Percentiles rank a stretch among this genome's conserved stretches.
These are phyloP conservation scores for Xerocomus brunneocitrinus DNA, from an alignment of 768 basidiomycete species.

Conservation along the genomic window DNA sequence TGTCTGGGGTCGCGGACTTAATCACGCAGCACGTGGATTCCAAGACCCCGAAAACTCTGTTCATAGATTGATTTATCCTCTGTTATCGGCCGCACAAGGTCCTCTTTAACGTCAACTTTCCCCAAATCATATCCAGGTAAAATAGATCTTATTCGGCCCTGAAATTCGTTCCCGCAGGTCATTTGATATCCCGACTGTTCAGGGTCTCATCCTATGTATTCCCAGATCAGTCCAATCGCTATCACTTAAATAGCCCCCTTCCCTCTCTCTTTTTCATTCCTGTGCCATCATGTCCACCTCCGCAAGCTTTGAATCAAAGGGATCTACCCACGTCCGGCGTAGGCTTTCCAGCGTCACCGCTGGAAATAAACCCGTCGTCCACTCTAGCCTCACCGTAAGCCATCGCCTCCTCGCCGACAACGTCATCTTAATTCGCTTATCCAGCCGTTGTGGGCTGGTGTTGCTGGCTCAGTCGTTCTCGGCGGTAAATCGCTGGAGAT, in stretches of 20 bases:
- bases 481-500: conserved; percentile 62
- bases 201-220: conserved; percentile 17
- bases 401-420: background rate
- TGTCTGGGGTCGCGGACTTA: conserved; percentile 5
- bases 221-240: conserved; percentile 6
- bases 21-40: background rate
- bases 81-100: too few species aligned
- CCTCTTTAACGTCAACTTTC: too few species aligned
- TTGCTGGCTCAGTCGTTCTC: conserved; percentile 59
- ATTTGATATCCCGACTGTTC: conserved; percentile 19
- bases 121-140: too few species aligned
- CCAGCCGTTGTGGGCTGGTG: conserved; percentile 87
- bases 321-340: conserved; percentile 59
- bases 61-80: background rate
- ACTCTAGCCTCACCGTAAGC: conserved; percentile 64
- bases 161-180: background rate
- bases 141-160: too few species aligned
- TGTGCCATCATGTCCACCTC: conserved; percentile 46
- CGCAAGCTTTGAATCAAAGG: conserved; percentile 52
- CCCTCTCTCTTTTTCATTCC: conserved; percentile 17
- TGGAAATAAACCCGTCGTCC: conserved; percentile 49
- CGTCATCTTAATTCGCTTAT: conserved; percentile 15
- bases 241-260: conserved; percentile 32
- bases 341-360: conserved; percentile 59
- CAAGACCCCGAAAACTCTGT: conserved; percentile 28